phyloP scores from a whole-genome alignment of 2,329 filamentous ascomycete genomes.

The Botrytis byssoidea region DNA sequence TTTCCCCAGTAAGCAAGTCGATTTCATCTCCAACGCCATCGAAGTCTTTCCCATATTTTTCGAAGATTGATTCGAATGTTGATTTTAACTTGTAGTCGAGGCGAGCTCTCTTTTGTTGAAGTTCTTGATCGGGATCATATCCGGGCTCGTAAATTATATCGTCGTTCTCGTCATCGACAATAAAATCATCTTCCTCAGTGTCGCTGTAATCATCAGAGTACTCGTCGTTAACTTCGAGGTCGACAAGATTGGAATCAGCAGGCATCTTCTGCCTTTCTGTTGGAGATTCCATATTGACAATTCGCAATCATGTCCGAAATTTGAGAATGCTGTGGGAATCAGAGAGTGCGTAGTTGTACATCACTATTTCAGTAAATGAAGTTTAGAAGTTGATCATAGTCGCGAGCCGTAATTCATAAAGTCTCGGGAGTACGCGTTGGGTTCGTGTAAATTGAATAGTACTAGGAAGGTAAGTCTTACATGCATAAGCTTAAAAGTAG shows the following conservation, averaged over 20 bases:
- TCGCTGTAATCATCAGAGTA: slow-evolving; percentile 25
- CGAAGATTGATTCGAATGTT: slow-evolving; percentile 85
- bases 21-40: slow-evolving; percentile 84
- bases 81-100: slow-evolving; percentile 74
- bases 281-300: slow-evolving; percentile 53
- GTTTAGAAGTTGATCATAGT: not conserved
- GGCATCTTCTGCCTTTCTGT: slow-evolving; percentile 60
- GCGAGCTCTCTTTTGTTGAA: slow-evolving; percentile 60
- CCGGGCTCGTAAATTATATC: slow-evolving; percentile 31
- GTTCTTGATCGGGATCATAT: slow-evolving; percentile 54
- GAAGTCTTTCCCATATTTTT: slow-evolving; percentile 84
- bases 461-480: not conserved
- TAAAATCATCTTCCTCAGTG: slow-evolving; percentile 22
- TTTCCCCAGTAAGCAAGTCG: slow-evolving; percentile 74
- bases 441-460: slow-evolving; percentile 16
- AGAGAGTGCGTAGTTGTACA: not conserved
- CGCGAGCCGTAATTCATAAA: not conserved
- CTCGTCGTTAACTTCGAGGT: slow-evolving; percentile 26
- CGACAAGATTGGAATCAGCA: slow-evolving; percentile 35
- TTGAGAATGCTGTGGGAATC: not conserved
- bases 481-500: not conserved
- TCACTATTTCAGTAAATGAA: not conserved
- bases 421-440: not conserved
- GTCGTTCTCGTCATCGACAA: slow-evolving; percentile 22
- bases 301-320: not conserved